These are phyloP conservation scores for Haplographium delicatum DNA, from an alignment of 495 filamentous ascomycete species.

Conservation along the genomic window DNA sequence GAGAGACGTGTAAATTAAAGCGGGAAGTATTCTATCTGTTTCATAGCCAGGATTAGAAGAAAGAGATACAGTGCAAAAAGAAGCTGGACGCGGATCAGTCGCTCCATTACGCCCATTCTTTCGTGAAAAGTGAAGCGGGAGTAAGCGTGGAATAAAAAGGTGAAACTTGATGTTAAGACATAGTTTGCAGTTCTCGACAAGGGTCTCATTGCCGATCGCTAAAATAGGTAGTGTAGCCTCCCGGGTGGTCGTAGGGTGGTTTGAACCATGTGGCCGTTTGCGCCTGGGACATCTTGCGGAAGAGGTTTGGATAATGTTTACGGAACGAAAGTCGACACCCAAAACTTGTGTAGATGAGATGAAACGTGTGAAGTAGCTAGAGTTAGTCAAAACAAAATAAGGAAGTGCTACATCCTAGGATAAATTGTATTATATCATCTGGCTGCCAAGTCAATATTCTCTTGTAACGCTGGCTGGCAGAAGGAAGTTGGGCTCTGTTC, in stretches of 20 bases:
- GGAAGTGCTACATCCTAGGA: background rate
- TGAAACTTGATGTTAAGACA: constrained; percentile 17
- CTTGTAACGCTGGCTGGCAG: background rate
- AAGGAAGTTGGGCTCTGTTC: background rate
- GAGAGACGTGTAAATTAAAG: background rate
- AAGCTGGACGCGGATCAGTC: background rate
- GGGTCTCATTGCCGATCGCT: constrained; percentile 10
- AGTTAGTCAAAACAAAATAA: background rate
- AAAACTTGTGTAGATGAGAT: background rate
- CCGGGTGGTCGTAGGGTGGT: background rate
- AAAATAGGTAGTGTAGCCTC: background rate
- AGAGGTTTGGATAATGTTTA: background rate
- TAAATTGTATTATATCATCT: background rate
- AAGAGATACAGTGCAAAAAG: too few relatives aligned
- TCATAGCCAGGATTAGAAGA: too few relatives aligned
- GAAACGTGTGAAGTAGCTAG: constrained; percentile 8
- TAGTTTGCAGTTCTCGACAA: background rate
- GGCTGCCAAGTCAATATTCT: background rate
- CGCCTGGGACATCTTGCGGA: background rate
- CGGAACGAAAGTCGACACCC: background rate
- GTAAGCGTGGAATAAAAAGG: background rate
- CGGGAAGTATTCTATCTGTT: background rate
- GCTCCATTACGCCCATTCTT: background rate
- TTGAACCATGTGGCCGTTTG: constrained; percentile 10
- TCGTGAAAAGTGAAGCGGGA: background rate